Base-by-base conservation (phyloP, 2,329 filamentous ascomycete species). In the Exophiala mesophila region DNA sequence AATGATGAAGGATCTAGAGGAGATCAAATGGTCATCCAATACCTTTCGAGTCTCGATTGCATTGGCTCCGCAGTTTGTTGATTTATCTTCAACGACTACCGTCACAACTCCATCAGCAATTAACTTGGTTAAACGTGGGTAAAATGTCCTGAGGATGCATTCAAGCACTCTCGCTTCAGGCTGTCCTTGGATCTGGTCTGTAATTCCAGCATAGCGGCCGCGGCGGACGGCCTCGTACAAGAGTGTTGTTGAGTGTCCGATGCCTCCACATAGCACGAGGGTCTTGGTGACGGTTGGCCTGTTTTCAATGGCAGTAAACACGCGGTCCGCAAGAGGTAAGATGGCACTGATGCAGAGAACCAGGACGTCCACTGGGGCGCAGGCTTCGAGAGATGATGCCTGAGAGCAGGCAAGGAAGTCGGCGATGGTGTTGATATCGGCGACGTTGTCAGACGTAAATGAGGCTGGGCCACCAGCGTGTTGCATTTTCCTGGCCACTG, bases 31-130 rank as follows among this genome's bases (percentile, higher is more conserved):
- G 3, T 36, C 42, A n/a, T 65, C 60, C 1, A 71, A 58, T 3
- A 69, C 39, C 5, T 57, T 56, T 3, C 57, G 52, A 15, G 60
- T 63, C 30, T 67, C 57, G 2, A 52, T 51, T 4, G 69, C 69
- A 49, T 72, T 72, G 9, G 62, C 61, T 12, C 68, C 68, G 47
- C 68, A 71, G 44, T 71, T 72, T 1, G 67, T 70, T 1, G 66
- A 70, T n/a, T 59, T 44, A 32, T 68, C 63, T 44, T 72, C 69
- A 5, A 71, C 40, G 3, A 71, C 51, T 15, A 71, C 56, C 5
- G 39, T 51, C 13, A 61, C 59, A 8, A 59, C 56, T 10, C 44
- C 31, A 2, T 37, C 45, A 8, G 41, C 53, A 13, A 65, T 51
- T 9, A 44, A 39, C 29, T 45, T 39, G 17, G 9, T 52, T 2